Base-by-base conservation (phyloP, 2,329 filamentous ascomycete species). In the Paradendryphiella salina region DNA sequence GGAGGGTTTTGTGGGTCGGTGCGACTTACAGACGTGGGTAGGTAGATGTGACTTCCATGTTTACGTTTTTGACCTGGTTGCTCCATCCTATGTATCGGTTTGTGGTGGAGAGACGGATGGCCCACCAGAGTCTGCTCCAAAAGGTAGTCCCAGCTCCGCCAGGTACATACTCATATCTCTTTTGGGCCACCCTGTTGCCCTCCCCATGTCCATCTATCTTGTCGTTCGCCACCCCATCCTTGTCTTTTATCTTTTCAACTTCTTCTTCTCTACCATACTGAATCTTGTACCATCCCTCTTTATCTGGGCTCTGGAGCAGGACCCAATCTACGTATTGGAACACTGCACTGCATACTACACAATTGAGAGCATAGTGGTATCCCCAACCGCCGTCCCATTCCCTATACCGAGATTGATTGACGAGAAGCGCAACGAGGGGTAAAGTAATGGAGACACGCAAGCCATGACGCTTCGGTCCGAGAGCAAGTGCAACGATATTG, bases 11-110 rank as follows among this genome's bases (percentile, higher is more conserved):
- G 15, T 23, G 14, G 18, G 14, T 3, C 2, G 11, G 8, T 21
- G n/a, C 33, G 9, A 54, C 59, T 29, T 44, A 69, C 66, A 53
- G 57, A 21, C 57, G 49, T 2, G 66, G 52, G 57, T 64, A 66
- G 28, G 48, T 34, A 1, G 49, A 21, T 11, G 50, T 40, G 20
- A 62, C 57, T 34, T 64, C 59, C 15, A 59, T 40, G 1, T 52
- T 58, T 15, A 66, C 58, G 31, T 67, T 65, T 46, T 69, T 69
- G 20, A 61, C 60, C 32, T 71, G 62, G 15, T 57, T 46, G 7
- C 59, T 63, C 66, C 66, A 70, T 4, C 67, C 65, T 0, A 58
- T 41, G 37, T 64, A 65, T 11, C 67, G 53, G 8, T 44, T 57
- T 18, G 58, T 60, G 6, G 50, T 50, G 0, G 46, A 28, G 3